Conservation (phyloP, 192 early-diverging fungal species). For the Podila epigama region DNA sequence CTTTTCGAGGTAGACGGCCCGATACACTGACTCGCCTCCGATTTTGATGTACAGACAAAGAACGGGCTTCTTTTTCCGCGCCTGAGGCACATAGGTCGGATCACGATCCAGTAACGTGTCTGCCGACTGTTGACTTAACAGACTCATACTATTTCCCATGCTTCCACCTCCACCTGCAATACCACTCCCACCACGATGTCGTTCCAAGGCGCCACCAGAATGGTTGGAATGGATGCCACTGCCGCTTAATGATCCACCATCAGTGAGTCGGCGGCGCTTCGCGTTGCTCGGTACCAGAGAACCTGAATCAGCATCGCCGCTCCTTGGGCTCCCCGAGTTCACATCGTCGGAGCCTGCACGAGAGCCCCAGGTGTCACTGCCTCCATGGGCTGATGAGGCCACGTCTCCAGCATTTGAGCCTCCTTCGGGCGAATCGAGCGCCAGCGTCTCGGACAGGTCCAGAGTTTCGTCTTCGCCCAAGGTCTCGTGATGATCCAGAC, state of each 20-base stretch:
- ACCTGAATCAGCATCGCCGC: neutral
- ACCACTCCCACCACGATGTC: slow-evolving; percentile 33
- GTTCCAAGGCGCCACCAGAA: slow-evolving; percentile 18
- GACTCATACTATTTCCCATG: slow-evolving; percentile 44
- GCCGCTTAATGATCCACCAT: slow-evolving; percentile 5
- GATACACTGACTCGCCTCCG: slow-evolving; percentile 60
- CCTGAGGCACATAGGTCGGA: slow-evolving; percentile 67
- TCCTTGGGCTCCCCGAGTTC: neutral
- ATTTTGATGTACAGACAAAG: slow-evolving; percentile 65
- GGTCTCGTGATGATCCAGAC: slow-evolving; percentile 51
- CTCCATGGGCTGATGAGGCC: neutral
- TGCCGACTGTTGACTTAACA: slow-evolving; percentile 42
- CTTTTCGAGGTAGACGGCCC: slow-evolving; percentile 71
- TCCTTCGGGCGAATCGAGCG: slow-evolving; percentile 18
- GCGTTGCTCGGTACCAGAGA: slow-evolving; percentile 14
- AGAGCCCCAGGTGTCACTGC: neutral
- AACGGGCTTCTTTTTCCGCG: slow-evolving; percentile 46
- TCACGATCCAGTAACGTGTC: slow-evolving; percentile 65
- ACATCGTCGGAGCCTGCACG: neutral
- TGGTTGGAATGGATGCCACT: slow-evolving; percentile 28
- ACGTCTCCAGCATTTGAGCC: too few species aligned
- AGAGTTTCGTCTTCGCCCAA: slow-evolving; percentile 59
- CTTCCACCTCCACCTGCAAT: slow-evolving; percentile 50
- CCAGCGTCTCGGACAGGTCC: slow-evolving; percentile 55
- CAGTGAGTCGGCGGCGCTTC: slow-evolving; percentile 15